phyloP scores from a whole-genome alignment of 306 rosid species.

The Arachis stenosperma region DNA sequence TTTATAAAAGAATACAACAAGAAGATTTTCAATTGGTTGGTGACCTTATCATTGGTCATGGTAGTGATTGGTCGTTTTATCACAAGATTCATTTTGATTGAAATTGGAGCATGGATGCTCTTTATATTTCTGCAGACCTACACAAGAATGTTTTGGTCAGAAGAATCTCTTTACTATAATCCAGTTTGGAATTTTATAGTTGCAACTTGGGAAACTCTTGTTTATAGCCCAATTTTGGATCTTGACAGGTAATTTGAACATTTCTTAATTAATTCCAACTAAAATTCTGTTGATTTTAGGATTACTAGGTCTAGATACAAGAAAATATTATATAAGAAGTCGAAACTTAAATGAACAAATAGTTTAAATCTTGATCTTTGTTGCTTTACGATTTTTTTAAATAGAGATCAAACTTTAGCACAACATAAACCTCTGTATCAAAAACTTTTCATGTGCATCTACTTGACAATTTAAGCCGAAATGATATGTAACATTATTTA shows the following conservation, averaged over 20 bases:
- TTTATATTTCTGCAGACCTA: conserved; percentile 94
- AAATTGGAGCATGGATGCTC: conserved; percentile 91
- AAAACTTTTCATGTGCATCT: too few relatives aligned
- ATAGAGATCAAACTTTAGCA: too few relatives aligned
- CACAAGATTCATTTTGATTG: conserved; percentile 75
- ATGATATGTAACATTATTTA: too few relatives aligned
- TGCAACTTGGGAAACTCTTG: conserved; percentile 85
- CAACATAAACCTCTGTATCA: too few relatives aligned
- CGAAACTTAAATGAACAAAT: too few relatives aligned
- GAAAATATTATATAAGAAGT: too few relatives aligned
- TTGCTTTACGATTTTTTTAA: too few relatives aligned
- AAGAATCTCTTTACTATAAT: conserved; percentile 91
- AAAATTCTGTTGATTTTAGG: not conserved
- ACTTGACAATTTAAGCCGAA: too few relatives aligned
- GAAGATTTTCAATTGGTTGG: conserved; percentile 96
- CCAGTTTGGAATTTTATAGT: conserved; percentile 86
- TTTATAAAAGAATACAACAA: conserved; percentile 93
- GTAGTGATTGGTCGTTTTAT: conserved; percentile 90
- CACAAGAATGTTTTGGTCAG: conserved; percentile 97
- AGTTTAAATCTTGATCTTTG: too few relatives aligned
- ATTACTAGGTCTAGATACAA: too few relatives aligned
- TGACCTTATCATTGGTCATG: conserved; percentile 88
- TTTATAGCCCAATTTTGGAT: conserved; percentile 92
- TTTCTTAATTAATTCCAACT: not conserved
- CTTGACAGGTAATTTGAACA: conserved; percentile 75